These are phyloP conservation scores for Aspergillus fijiensis DNA, from an alignment of 2,329 filamentous ascomycete species.

Conservation along the genomic window DNA sequence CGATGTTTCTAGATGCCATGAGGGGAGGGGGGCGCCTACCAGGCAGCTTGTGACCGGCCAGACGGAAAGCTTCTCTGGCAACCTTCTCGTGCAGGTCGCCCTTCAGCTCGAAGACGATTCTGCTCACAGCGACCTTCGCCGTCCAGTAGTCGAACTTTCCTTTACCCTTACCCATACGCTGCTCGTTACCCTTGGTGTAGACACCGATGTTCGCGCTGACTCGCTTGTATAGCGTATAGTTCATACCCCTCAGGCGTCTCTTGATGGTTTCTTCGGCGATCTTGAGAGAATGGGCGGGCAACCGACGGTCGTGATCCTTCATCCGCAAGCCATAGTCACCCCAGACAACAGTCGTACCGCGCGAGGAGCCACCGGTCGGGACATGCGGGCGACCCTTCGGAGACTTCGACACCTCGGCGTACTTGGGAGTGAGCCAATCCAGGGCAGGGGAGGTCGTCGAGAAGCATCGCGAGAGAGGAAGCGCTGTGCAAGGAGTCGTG, in stretches of 20 bases:
- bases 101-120: constrained; percentile 88
- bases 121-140: constrained; percentile 81
- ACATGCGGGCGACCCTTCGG: constrained; percentile 84
- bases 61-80: constrained; percentile 84
- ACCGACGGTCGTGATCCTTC: constrained; percentile 86
- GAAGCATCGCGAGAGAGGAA: constrained; percentile 62
- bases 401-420: constrained; percentile 81
- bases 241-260: constrained; percentile 80
- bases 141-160: constrained; percentile 98
- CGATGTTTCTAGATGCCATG: constrained; percentile 7
- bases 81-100: constrained; percentile 93
- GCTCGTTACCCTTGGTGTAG: constrained; percentile 92
- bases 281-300: constrained; percentile 82
- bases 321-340: constrained; percentile 94
- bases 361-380: constrained; percentile 82
- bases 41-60: constrained; percentile 93
- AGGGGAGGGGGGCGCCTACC: constrained; percentile 54
- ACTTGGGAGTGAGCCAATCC: constrained; percentile 80
- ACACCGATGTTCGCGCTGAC: constrained; percentile 92
- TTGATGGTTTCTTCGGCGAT: constrained; percentile 94
- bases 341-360: constrained; percentile 94
- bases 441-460: constrained; percentile 63
- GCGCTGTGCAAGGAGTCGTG: constrained; percentile 26
- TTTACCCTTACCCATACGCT: constrained; percentile 99
- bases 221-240: constrained; percentile 88